phyloP scores from a whole-genome alignment of 108 stramenopile genomes.

The Skeletonema tropicum region DNA sequence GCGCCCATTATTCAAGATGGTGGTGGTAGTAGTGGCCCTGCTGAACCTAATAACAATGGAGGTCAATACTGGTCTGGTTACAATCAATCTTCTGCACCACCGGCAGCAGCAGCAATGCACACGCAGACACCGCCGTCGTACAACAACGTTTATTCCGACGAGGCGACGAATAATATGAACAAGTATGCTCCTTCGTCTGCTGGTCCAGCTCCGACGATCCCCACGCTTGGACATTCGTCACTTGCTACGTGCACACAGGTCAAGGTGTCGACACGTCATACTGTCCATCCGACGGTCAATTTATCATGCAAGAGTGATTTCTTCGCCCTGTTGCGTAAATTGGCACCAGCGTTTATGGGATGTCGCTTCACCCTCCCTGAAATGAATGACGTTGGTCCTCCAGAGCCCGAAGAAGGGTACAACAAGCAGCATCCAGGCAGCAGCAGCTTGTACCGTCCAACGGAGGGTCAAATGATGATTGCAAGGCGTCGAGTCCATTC shows the following conservation, averaged over 20 bases:
- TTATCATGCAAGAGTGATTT: constrained; percentile 19
- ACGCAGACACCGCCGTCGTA: constrained; percentile 1
- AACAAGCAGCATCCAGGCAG: not conserved
- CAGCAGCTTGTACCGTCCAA: constrained; percentile 9
- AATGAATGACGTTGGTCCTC: not conserved
- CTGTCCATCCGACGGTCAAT: constrained; percentile 17
- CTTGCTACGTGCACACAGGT: constrained; percentile 19
- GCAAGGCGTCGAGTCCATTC: constrained; percentile 42
- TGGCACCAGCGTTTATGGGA: constrained; percentile 28
- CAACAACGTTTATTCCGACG: not conserved
- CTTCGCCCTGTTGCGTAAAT: constrained; percentile 23
- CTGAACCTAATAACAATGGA: not conserved
- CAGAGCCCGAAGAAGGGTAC: not conserved
- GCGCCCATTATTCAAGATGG: not conserved
- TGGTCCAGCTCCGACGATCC: not conserved
- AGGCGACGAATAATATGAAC: not conserved
- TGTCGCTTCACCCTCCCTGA: constrained; percentile 39
- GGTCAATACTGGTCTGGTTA: constrained; percentile 2
- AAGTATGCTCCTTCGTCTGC: not conserved
- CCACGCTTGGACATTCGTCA: not conserved
- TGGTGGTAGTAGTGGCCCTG: not conserved
- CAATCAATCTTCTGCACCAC: constrained; percentile 1
- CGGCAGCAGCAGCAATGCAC: not conserved
- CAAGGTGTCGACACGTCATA: constrained; percentile 23
- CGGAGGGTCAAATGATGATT: constrained; percentile 20